A percentile compares a stretch with the other conserved stretches of the same genome.
Conservation (phyloP, 2,329 filamentous ascomycete genomes). For the Phoma herbarum region DNA sequence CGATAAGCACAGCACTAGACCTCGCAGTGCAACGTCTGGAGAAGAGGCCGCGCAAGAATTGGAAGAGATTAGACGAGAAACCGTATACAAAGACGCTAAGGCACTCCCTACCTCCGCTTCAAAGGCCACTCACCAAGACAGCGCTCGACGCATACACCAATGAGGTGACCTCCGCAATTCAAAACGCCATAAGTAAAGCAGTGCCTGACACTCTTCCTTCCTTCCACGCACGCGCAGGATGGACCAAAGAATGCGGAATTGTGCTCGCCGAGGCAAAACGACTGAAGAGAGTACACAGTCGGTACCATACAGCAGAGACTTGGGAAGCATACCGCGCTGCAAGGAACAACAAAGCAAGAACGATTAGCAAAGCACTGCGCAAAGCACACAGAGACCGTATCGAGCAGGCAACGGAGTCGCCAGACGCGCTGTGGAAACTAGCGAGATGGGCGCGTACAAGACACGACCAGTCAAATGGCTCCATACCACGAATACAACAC, state of each 20-base stretch:
- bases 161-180: background rate
- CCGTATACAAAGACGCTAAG: background rate
- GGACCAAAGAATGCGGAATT: background rate
- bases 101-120: background rate
- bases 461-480: background rate
- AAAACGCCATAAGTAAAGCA: background rate
- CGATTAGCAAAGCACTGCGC: too few species aligned
- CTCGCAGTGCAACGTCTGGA: too few species aligned
- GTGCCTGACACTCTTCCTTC: background rate
- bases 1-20: too few species aligned
- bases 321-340: too few species aligned
- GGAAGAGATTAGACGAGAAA: background rate
- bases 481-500: background rate
- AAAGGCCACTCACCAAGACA: background rate
- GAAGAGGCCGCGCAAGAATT: background rate
- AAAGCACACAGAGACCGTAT: too few species aligned
- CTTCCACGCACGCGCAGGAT: background rate
- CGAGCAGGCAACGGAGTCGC: background rate
- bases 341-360: too few species aligned
- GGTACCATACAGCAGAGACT: background rate
- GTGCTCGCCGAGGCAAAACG: background rate
- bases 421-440: background rate
- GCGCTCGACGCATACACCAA: background rate
- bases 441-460: background rate
- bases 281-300: constrained; percentile 1